These are phyloP conservation scores for Teratosphaeria pseudoeucalypti DNA, from an alignment of 2,329 filamentous ascomycete species.

Conservation along the genomic window DNA sequence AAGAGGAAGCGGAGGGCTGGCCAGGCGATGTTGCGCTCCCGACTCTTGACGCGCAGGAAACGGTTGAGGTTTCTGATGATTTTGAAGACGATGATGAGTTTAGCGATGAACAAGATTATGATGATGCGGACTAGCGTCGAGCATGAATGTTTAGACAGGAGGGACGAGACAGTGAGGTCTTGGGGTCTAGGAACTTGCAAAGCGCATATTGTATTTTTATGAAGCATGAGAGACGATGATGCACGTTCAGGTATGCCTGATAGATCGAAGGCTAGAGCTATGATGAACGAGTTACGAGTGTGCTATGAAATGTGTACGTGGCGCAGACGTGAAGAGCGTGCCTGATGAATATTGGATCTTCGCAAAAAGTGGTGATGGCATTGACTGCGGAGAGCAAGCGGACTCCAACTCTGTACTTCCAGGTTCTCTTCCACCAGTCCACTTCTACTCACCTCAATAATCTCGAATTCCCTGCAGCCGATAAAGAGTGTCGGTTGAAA, in stretches of 20 bases:
- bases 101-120: neutral
- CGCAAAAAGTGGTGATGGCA: neutral
- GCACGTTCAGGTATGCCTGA: neutral
- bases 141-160: neutral
- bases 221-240: neutral
- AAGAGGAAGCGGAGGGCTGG: slow-evolving; percentile 5
- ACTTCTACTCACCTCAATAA: too few species aligned
- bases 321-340: neutral
- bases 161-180: neutral
- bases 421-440: neutral
- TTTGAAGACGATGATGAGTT: neutral
- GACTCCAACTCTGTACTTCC: neutral
- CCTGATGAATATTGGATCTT: neutral
- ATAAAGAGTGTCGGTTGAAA: too few species aligned
- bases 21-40: neutral
- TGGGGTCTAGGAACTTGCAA: neutral
- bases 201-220: neutral
- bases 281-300: neutral
- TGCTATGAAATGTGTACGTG: neutral
- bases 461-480: too few species aligned
- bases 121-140: neutral
- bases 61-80: neutral
- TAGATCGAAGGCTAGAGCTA: neutral
- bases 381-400: neutral
- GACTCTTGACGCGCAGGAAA: neutral